Evolutionary conservation across 2,329 filamentous ascomycete genomes (phyloP), one percentile per base, ranked within the genome.

Genomic region (Phaeosphaeria sp.): DNA sequence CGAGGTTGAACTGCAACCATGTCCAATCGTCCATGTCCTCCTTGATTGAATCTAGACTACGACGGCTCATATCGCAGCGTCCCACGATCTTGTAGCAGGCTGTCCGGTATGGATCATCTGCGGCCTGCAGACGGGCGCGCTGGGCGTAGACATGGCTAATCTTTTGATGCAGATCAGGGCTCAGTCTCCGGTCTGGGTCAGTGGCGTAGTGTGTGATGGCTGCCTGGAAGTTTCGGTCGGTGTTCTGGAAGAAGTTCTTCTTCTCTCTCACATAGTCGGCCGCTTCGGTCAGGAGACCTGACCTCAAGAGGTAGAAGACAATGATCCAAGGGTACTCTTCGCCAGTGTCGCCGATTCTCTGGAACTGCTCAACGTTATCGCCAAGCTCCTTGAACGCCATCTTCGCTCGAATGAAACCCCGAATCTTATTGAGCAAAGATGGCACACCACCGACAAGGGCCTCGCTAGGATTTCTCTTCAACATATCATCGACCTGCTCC

Each of bases 1-100:
- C 87, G 52, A 89, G 79, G 51, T 79, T 83, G 69, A 89, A 89
- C 60, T 89, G 87, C 56, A 89, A 72, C 87, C 87, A 89, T 61
- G 88, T 82, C 86, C 86, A 89, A 65, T 89, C 87, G 66, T 89
- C 86, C 67, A 88, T 84, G 33, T 81, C 83, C 69, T 86, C 84
- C 43, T 80, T 84, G 59, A 89, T 81, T 4, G 80, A 78, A 46
- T 87, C 85, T 36, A 89, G 76, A 58, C 80, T 85, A 54, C 85
- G 81, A 44, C 82, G 81, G 48, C 77, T 80, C 57, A 89, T 79
- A 62, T 89, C 87, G 71, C 87, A 89, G 50, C 87, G 92, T 46
- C 96, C 95, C 67, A 99, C 90, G 60, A 99, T 89, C 83, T 99
- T 98, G 84, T 98, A 98, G 77, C 95, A 97, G 48, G 94, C 93